Evolutionary conservation across 331 rosid genomes (phyloP).

Genomic region (Malus hybrid): DNA sequence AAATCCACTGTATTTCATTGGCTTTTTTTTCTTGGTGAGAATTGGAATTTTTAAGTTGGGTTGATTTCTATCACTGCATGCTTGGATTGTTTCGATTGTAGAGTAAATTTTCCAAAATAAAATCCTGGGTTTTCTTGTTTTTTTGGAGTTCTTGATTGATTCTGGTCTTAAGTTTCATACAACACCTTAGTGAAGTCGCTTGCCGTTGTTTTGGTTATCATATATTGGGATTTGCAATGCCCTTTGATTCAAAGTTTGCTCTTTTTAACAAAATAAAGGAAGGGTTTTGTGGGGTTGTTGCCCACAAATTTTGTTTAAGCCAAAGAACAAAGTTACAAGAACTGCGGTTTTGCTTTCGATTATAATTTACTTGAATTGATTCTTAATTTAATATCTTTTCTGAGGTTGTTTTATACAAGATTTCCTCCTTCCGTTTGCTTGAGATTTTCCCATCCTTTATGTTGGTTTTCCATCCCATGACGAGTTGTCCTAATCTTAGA

Average conservation of each 20-base stretch:
- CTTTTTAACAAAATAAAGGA: neutral
- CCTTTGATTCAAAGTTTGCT: neutral
- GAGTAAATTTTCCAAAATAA: neutral
- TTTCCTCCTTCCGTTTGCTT: neutral
- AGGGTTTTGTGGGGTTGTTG: neutral
- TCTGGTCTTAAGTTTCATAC: neutral
- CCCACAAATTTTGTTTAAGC: neutral
- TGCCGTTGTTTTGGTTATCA: neutral
- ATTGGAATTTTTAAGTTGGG: slow-evolving; percentile 14
- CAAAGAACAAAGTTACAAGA: neutral
- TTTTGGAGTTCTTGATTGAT: neutral
- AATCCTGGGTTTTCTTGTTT: neutral
- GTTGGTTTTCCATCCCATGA: no score
- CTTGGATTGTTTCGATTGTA: neutral
- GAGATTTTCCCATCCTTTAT: neutral
- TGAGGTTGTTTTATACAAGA: slow-evolving; percentile 10
- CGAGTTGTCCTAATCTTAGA: no score
- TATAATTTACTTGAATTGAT: slow-evolving; percentile 20
- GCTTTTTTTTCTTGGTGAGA: neutral
- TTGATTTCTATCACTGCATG: slow-evolving; percentile 2
- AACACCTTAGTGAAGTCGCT: neutral
- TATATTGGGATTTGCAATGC: neutral
- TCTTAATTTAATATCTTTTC: slow-evolving; percentile 12
- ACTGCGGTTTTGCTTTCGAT: neutral
- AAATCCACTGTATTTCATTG: neutral